Base-by-base conservation (phyloP, 129 eudicot species). In the Apium graveolens region DNA sequence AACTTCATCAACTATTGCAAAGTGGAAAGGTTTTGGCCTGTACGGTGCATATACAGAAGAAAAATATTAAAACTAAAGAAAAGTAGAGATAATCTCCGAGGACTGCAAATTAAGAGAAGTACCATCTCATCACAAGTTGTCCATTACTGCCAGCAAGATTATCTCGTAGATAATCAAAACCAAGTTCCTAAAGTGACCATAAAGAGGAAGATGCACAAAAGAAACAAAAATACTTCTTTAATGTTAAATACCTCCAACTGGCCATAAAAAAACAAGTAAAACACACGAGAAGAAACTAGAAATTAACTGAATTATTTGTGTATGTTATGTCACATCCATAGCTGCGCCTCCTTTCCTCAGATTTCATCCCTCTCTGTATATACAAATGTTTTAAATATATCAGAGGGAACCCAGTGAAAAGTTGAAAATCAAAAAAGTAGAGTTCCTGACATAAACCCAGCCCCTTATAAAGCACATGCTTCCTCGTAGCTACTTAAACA, bases 21-120 rank as follows among this genome's bases (percentile, higher is more conserved):
- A 96, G 85, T 92, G 97, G 79, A 96, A 96, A 11, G 99, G 99
- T 84, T 86, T 96, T 79, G 99, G 97, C 99, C 99, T 96, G 89
- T 83, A 60, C 68, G 26, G 32, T 60, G 68, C 74, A 38, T 42
- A n/a, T 45, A 72, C 70, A 80, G 5, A 57, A 31, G 8, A 74
- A 63, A 73, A 20, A 57, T 46, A 32, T 74, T 62, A 57, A 35
- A 75, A 34, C 44, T 21, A 39, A 63, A 13, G 42, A 73, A 26
- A 63, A 20, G 43, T 69, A 31, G 12, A 80, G 31, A 69, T 34
- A 84, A 83, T 26, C n/a, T 42, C 76, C 8, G 70, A 69, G 53
- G 38, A 34, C 37, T 57, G 18, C 34, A 37, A 37, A 37, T 39
- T 37, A 17, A 34, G 20, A 43, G 31, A 81, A 65, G 51, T 90